Evolutionary conservation across 768 basidiomycete species (phyloP).

Genomic region (Macrolepiota fuliginosa): DNA sequence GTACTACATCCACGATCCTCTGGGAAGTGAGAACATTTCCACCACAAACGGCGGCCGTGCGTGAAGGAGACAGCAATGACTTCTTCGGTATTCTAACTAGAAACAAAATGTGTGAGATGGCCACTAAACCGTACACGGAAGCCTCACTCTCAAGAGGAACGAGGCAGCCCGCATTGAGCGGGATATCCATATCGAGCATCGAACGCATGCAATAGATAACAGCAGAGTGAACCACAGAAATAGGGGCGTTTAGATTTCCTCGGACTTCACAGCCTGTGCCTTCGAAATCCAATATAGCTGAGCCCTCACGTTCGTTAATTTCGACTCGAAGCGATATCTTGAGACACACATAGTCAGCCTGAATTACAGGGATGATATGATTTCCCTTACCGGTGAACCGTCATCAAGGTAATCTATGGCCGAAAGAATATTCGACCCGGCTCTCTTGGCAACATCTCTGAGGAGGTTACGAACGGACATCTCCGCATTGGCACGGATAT

Average conservation of each 20-base stretch:
- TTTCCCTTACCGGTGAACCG: constrained; percentile 65
- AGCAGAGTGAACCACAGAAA: constrained; percentile 83
- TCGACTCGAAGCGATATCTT: constrained; percentile 75
- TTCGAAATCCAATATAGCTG: constrained; percentile 81
- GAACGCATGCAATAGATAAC: constrained; percentile 88
- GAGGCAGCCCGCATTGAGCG: constrained; percentile 91
- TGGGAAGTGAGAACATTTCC: constrained; percentile 92
- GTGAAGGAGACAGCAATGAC: constrained; percentile 76
- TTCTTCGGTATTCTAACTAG: constrained; percentile 78
- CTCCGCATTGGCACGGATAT: constrained; percentile 89
- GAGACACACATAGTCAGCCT: neutral
- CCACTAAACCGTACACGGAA: neutral
- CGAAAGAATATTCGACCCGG: constrained; percentile 60
- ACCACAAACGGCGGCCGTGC: constrained; percentile 88
- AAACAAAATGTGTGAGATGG: neutral
- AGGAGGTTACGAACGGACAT: constrained; percentile 81
- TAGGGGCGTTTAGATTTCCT: constrained; percentile 82
- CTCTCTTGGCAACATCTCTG: constrained; percentile 66
- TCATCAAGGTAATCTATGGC: constrained; percentile 87
- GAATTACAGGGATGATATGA: constrained; percentile 8
- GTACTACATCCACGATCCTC: constrained; percentile 90
- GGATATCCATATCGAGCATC: constrained; percentile 85
- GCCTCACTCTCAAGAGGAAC: constrained; percentile 75
- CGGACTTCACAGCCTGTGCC: constrained; percentile 84
- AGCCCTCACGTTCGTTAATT: constrained; percentile 72